Base-by-base conservation (phyloP, 2,329 filamentous ascomycete genomes). In the Colletotrichum sp. region DNA sequence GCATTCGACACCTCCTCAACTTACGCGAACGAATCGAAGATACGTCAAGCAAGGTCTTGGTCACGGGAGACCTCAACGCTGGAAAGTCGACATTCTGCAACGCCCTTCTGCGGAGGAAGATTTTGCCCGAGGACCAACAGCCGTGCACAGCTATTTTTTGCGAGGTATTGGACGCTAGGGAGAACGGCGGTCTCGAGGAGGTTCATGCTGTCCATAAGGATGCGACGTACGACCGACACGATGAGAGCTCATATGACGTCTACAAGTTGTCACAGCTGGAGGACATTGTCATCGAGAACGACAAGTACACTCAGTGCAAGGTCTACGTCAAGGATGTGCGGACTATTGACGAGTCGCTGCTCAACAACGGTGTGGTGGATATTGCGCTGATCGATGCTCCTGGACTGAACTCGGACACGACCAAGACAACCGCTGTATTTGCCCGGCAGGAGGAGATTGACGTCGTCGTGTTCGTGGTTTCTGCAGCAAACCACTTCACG, bases 71-170 rank as follows among this genome's bases (percentile, higher is more conserved):
- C 83, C 86, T 99, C 70, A 99, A 99, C 82, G 96, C 97, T 10
- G 97, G 97, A 82, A 99, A 99, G 83, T 99, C 97, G 6, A 99
- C 97, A 1, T 99, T 99, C 81, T 99, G 97, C 87, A 99, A 99
- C 85, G 97, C 97, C n/a, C 88, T 99, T 3, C 87, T 99, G 55
- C 93, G 97, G 76, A 92, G 96, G 77, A 99, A 99, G 85, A 92
- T 99, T 32, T 87, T 99, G 6, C 97, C 97, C 1, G 97, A 99
- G 85, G 97, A 99, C 81, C 96, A 99, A 84, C 97, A 99, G 83
- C 97, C 97, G 3, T 99, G 97, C 85, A 99, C 97, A 3, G 97
- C 95, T 85, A 98, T 99, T 73, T 99, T 99, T 86, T 99, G 97
- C 83, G 97, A 99, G 83, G 97, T 99, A 4, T 86, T 99, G 74